Percentiles rank a stretch among this genome's conserved stretches.
Evolutionary conservation across 1,284 basidiomycete species (phyloP).

Genomic region (Abortiporus biennis): DNA sequence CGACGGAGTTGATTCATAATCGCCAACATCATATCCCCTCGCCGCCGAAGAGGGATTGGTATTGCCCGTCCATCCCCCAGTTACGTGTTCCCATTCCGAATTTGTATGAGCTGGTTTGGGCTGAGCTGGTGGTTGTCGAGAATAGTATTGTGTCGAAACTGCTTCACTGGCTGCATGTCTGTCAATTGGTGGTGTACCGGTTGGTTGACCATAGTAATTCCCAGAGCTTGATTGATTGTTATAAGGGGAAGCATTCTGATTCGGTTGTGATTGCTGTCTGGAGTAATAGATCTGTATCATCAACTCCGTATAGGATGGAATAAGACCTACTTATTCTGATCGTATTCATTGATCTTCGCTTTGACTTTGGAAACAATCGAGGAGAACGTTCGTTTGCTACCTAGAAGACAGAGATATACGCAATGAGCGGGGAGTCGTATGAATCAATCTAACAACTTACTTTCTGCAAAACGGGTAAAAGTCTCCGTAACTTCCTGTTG

Average conservation of each 20-base stretch:
- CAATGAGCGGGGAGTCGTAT: too few species aligned
- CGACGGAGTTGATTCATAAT: neutral
- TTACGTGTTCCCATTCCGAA: slow-evolving; percentile 9
- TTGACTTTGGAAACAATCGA: slow-evolving; percentile 68
- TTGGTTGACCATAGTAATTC: too few species aligned
- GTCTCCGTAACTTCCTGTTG: slow-evolving; percentile 64
- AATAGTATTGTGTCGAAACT: slow-evolving; percentile 10
- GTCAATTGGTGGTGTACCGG: slow-evolving; percentile 6
- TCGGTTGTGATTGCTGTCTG: neutral
- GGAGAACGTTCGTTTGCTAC: slow-evolving; percentile 71
- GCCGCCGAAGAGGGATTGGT: slow-evolving; percentile 1
- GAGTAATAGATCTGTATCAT: neutral
- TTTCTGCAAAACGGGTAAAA: slow-evolving; percentile 67
- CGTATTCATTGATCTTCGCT: slow-evolving; percentile 75
- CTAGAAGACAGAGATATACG: too few species aligned
- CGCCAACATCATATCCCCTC: slow-evolving; percentile 16
- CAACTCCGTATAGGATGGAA: slow-evolving; percentile 1
- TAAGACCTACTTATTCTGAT: slow-evolving; percentile 32
- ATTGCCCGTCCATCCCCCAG: slow-evolving; percentile 2
- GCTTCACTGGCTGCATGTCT: slow-evolving; percentile 13
- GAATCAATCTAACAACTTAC: slow-evolving; percentile 36
- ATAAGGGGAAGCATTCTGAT: neutral
- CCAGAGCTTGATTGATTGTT: too few species aligned
- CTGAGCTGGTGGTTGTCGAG: neutral
- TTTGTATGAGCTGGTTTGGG: neutral